A percentile compares a stretch with the other conserved stretches of the same genome.
Conservation (phyloP, 768 basidiomycete species). For the Naganishia kalamii region DNA sequence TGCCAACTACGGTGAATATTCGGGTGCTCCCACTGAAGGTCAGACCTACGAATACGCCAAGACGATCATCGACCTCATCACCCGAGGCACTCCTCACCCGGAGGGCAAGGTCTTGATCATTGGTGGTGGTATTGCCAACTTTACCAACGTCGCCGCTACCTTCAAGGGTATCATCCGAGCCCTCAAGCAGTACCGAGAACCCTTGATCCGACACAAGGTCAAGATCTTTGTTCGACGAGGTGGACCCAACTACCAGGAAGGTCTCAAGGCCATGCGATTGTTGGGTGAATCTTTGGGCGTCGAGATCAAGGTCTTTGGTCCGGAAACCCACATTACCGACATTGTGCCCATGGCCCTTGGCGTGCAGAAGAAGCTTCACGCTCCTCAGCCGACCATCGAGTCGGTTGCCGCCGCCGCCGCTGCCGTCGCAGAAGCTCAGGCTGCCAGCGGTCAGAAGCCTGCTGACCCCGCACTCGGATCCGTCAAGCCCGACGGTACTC, state of each 20-base stretch:
- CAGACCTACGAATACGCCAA: slow-evolving; percentile 99
- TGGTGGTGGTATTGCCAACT: slow-evolving; percentile 99
- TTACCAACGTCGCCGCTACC: slow-evolving; percentile 97
- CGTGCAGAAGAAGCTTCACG: slow-evolving; percentile 56
- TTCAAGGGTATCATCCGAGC: slow-evolving; percentile 99
- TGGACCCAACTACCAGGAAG: slow-evolving; percentile 99
- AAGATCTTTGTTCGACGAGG: slow-evolving; percentile 96
- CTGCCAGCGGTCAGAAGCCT: slow-evolving; percentile 32
- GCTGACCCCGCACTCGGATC: slow-evolving; percentile 55
- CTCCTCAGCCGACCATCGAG: slow-evolving; percentile 45
- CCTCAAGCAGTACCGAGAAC: slow-evolving; percentile 82
- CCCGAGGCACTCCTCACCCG: slow-evolving; percentile 68
- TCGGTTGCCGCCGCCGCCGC: slow-evolving; percentile 35
- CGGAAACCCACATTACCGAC: slow-evolving; percentile 96
- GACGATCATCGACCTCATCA: slow-evolving; percentile 94
- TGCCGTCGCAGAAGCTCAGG: slow-evolving; percentile 11
- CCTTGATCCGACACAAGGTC: slow-evolving; percentile 74
- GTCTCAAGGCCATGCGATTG: slow-evolving; percentile 94
- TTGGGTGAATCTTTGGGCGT: slow-evolving; percentile 94
- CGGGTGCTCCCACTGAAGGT: slow-evolving; percentile 92
- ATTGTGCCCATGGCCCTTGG: slow-evolving; percentile 98
- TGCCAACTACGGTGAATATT: slow-evolving; percentile 99
- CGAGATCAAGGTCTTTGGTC: slow-evolving; percentile 92
- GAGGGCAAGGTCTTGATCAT: slow-evolving; percentile 99
- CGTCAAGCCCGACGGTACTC: slow-evolving; percentile 70